Percentiles rank a stretch among this genome's conserved stretches.
These are phyloP conservation scores for Leccinum huronense DNA, from an alignment of 1,284 basidiomycete species.

Conservation along the genomic window DNA sequence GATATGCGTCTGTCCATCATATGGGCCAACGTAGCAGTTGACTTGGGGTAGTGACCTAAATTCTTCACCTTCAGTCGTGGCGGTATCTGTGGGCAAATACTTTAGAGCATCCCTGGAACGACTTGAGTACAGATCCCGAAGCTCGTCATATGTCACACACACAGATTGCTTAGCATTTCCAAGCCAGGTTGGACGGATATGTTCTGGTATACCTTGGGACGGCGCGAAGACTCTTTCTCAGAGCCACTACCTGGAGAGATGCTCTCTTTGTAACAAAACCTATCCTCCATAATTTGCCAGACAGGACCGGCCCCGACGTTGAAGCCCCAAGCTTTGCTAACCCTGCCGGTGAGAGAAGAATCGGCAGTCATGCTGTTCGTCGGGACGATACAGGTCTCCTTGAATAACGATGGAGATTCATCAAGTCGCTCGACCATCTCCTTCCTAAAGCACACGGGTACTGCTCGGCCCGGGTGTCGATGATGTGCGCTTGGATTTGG, in stretches of 20 bases:
- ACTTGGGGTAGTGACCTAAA: slow-evolving; percentile 52
- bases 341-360: slow-evolving; percentile 32
- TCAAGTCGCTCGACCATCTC: slow-evolving; percentile 57
- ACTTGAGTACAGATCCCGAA: slow-evolving; percentile 10
- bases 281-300: slow-evolving; percentile 72
- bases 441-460: slow-evolving; percentile 51
- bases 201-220: slow-evolving; percentile 57
- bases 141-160: slow-evolving; percentile 42
- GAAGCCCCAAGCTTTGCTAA: slow-evolving; percentile 64
- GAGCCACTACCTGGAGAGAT: slow-evolving; percentile 30
- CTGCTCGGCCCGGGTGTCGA: slow-evolving; percentile 63
- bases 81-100: slow-evolving; percentile 56
- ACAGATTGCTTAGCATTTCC: slow-evolving; percentile 42
- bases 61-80: slow-evolving; percentile 47
- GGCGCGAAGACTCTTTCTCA: slow-evolving; percentile 46
- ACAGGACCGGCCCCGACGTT: slow-evolving; percentile 71
- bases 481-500: slow-evolving; percentile 63
- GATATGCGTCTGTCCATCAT: slow-evolving; percentile 49
- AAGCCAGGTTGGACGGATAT: slow-evolving; percentile 45
- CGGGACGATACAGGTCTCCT: slow-evolving; percentile 21
- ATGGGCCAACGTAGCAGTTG: slow-evolving; percentile 61
- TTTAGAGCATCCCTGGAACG: slow-evolving; percentile 48
- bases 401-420: slow-evolving; percentile 42
- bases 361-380: slow-evolving; percentile 41
- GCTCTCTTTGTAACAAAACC: slow-evolving; percentile 73